Base-by-base conservation (phyloP, 192 early-diverging fungal species). In the Globomyces pollinis-pini region DNA sequence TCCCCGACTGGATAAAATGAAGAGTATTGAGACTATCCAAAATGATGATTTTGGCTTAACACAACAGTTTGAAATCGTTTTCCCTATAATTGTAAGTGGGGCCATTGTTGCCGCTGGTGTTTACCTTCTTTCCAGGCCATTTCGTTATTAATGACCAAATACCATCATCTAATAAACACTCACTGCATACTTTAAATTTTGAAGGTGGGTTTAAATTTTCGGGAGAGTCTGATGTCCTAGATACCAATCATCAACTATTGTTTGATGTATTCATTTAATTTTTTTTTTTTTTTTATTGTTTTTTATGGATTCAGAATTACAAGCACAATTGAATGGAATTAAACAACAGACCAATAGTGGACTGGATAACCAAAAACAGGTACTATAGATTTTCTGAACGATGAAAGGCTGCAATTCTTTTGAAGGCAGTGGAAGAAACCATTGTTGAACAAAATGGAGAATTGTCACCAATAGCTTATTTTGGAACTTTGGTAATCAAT, bases 281-380 rank as follows among this genome's bases (percentile, higher is more conserved):
- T 45, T 65, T 45, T 55, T 34, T 44, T 64, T 66, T 39, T 66
- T 66, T 66, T 49, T 65, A 28, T 66, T 66, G 64, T 66, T 66
- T 66, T 32, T 52, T 31, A 54, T 34, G 26, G 38, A 36, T 9
- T 8, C 50, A 23, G 33, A 18, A 57, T 31, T 20, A 18, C 51
- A 28, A 38, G 47, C 29, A 32, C 60, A 32, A 44, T 42, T 47
- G 24, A 31, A 69, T 6, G 78, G 57, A 78, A 84, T 89, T 54
- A 76, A 84, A 55, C 70, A 75, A 31, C 89, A 95, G 60, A 63
- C 82, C 32, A 76, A 69, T 60, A 89, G 88, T 41, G 89, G 89
- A 63, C 74, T 88, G 38, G 80, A 81, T 30, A 91, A 91, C 73
- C 92, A 95, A 78, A 84, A 87, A 66, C 80, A 88, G 79, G 81